These are phyloP conservation scores for Colletotrichum spaethianum DNA, from an alignment of 2,329 filamentous ascomycete species.

Conservation along the genomic window DNA sequence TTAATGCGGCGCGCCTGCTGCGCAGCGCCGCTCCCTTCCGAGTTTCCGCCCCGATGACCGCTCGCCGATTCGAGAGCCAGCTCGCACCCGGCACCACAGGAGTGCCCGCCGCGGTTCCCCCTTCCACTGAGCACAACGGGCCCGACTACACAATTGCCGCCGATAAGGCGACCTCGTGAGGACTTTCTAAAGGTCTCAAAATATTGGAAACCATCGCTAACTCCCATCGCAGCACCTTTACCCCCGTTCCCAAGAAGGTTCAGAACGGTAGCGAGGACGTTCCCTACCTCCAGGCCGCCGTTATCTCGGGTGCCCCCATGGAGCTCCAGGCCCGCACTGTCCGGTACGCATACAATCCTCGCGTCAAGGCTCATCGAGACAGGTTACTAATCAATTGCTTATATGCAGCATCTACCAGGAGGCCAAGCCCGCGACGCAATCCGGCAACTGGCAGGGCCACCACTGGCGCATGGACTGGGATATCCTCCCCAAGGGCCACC, in stretches of 20 bases:
- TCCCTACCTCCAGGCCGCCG: slow-evolving; percentile 82
- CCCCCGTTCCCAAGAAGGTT: slow-evolving; percentile 88
- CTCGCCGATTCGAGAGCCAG: slow-evolving; percentile 70
- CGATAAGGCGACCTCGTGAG: slow-evolving; percentile 92
- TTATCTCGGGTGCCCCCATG: slow-evolving; percentile 91
- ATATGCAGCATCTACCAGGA: slow-evolving; percentile 86
- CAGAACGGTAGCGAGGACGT: slow-evolving; percentile 92
- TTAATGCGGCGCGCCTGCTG: slow-evolving; percentile 66
- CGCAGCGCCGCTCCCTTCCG: slow-evolving; percentile 59
- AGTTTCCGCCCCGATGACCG: slow-evolving; percentile 56
- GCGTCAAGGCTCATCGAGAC: neutral
- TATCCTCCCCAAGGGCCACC: slow-evolving; percentile 88
- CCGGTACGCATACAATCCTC: slow-evolving; percentile 71
- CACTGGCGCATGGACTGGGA: slow-evolving; percentile 99
- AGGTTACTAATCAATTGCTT: neutral
- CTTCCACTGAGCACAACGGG: slow-evolving; percentile 69
- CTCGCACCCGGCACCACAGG: slow-evolving; percentile 57
- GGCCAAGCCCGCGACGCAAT: slow-evolving; percentile 95
- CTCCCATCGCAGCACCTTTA: slow-evolving; percentile 77
- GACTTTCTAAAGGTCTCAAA: too few relatives aligned
- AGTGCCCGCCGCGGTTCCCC: slow-evolving; percentile 49
- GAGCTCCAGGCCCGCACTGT: slow-evolving; percentile 96
- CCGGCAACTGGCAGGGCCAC: slow-evolving; percentile 85
- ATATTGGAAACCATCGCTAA: slow-evolving; percentile 37
- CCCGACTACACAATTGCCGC: slow-evolving; percentile 86